Base-by-base conservation (phyloP, 805 yeast genomes). In the Wickerhamomyces canadensis region DNA sequence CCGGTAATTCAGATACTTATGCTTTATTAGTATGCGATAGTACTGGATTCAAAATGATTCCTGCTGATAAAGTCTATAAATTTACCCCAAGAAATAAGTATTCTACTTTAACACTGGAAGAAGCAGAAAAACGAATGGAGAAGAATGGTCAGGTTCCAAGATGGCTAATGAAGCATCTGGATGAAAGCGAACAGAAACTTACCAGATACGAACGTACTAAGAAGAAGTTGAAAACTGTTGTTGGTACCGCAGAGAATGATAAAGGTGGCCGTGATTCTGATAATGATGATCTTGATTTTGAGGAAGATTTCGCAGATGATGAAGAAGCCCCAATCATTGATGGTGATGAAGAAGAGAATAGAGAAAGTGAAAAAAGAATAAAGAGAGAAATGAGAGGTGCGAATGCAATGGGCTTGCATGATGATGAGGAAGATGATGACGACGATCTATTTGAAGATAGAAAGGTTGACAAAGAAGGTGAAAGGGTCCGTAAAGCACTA, bases 281-380 rank as follows among this genome's bases (percentile, higher is more conserved):
- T 40, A 87, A 84, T 46, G 97, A 89, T 47, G 97, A 88, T 54
- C 65, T 93, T 52, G 98, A 91, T 62, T 91, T 72, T 54, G 97
- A 93, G 49, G 98, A 93, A 58, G 97, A 89, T 58, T 93, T 93
- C 62, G 97, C 93, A 19, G 98, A 93, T 60, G 98, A 93, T 59
- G 98, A 93, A 64, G 98, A 91, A 58, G 98, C 98, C 2, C 98
- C 98, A 21, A 84, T 93, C 41, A 78, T 91, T 70, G 98, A 91
- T 54, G 96, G 96, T 33, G 71, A 89, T 43, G 98, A 91, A 55
- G 96, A 93, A 54, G 98, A 93, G 55, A 84, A 86, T 58, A 88
- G 84, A 58, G 84, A 87, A 44, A 84, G 88, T 35, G 96, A 93
- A 60, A 76, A 72, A 47, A 80, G 84, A 51, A 80, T 86, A 57